phyloP scores from a whole-genome alignment of 495 filamentous ascomycete genomes.

The Hyphodiscus hymeniophilus region DNA sequence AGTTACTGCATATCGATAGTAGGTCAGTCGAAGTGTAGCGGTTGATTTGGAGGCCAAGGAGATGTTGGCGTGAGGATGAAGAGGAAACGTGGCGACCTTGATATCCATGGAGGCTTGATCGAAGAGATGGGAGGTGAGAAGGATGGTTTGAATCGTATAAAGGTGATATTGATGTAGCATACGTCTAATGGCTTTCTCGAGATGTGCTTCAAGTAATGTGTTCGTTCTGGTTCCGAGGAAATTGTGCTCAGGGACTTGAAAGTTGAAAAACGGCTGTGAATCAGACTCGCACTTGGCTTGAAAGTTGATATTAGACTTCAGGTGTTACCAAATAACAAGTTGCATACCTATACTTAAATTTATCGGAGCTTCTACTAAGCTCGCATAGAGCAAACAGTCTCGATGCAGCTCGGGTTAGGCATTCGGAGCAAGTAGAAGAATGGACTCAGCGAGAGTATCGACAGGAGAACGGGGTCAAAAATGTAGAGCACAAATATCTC shows the following conservation, averaged over 20 bases:
- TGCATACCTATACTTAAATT: background rate
- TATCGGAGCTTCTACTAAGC: background rate
- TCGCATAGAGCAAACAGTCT: constrained; percentile 2
- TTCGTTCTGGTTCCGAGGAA: too few relatives aligned
- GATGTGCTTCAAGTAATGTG: too few relatives aligned
- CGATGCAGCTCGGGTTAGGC: background rate
- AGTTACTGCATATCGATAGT: constrained; percentile 75
- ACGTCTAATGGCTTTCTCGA: too few relatives aligned
- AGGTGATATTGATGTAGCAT: too few relatives aligned
- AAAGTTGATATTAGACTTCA: too few relatives aligned
- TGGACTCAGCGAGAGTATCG: constrained; percentile 4
- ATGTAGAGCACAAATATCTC: constrained; percentile 68
- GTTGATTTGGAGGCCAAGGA: constrained; percentile 27
- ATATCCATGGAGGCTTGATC: too few relatives aligned
- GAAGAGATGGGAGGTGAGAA: background rate
- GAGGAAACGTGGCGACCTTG: too few relatives aligned
- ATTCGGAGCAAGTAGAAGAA: constrained; percentile 6
- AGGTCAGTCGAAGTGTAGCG: constrained; percentile 62
- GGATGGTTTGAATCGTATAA: too few relatives aligned
- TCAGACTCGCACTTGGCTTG: too few relatives aligned
- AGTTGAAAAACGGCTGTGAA: too few relatives aligned
- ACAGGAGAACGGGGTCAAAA: constrained; percentile 6
- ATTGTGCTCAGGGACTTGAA: too few relatives aligned
- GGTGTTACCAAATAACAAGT: background rate
- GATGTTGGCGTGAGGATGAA: too few relatives aligned